Evolutionary conservation across 352 stramenopile genomes (phyloP), one percentile per base, ranked within the genome.

Genomic region (Blastocystis sp.): DNA sequence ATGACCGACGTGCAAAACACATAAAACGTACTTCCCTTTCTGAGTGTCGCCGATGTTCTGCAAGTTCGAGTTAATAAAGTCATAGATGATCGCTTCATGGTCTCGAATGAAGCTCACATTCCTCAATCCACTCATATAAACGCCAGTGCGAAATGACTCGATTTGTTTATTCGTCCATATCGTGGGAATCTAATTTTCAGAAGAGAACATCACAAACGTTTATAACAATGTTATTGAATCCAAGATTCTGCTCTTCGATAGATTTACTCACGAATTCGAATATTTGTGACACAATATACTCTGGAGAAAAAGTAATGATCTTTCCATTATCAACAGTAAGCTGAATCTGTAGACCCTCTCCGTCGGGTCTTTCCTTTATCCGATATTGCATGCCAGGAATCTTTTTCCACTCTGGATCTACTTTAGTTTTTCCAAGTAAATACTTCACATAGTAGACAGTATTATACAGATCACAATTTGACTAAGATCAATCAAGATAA

Each of bases 361-460:
- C 50, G 20, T 81, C 24, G 62, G 34, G 16, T 9, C 9, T 37
- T 64, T 66, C 45, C 20, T 13, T 16, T n/a, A 81, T 81, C 20
- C 11, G 24, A 37, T 64, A 81, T 43, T 81, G 70, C 70, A 81
- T 81, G 5, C 70, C 70, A 34, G 47, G n/a, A 41, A 37, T 64
- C 20, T n/a, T 43, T 30, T 63, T 62, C 70, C 70, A 81, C 3
- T 81, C 43, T 37, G 47, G 16, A 37, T 66, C 39, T 13, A 81
- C 24, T 3, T 81, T 7, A 64, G 37, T 45, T 30, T 63, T 43
- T 39, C 70, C 70, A 39, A 81, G 26, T 4, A 81, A 16, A 41
- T 63, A 30, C 26, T 81, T 81, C 18, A 81, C 18, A 56, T 41
- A 81, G n/a, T 65, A 81, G 7, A 64, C 37, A 24, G 70, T 81